Evolutionary conservation across 371 early-diverging fungal species (phyloP).

Genomic region (Gilbertella persicaria): DNA sequence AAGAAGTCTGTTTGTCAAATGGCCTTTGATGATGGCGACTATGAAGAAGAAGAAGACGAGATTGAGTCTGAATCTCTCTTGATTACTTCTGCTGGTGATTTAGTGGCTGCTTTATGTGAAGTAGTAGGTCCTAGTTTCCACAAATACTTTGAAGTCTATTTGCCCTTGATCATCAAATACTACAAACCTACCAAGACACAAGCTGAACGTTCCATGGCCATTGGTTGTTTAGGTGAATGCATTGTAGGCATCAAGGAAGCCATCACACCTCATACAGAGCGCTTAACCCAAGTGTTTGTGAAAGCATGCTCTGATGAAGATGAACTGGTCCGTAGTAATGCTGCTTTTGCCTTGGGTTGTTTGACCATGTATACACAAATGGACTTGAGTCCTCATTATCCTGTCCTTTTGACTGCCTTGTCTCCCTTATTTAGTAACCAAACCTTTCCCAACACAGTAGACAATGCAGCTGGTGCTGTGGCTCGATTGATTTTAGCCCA

Average conservation of each 20-base stretch:
- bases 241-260: constrained; percentile 66
- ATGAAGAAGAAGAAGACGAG: constrained; percentile 74
- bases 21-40: constrained; percentile 65
- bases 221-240: constrained; percentile 84
- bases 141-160: constrained; percentile 67
- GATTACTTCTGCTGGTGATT: constrained; percentile 78
- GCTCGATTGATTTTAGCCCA: constrained; percentile 50
- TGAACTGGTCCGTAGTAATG: constrained; percentile 82
- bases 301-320: constrained; percentile 73
- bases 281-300: constrained; percentile 61
- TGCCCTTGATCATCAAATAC: constrained; percentile 76
- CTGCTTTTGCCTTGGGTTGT: constrained; percentile 80
- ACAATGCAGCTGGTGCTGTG: constrained; percentile 76
- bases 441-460: constrained; percentile 65
- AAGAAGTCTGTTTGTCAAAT: constrained; percentile 81
- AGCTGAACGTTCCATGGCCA: constrained; percentile 84
- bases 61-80: constrained; percentile 82
- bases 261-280: constrained; percentile 74
- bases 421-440: constrained; percentile 70
- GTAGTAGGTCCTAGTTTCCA: constrained; percentile 74
- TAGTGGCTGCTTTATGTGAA: constrained; percentile 74
- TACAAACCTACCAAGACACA: constrained; percentile 67
- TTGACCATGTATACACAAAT: constrained; percentile 66
- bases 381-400: constrained; percentile 70
- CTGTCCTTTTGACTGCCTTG: constrained; percentile 65